A percentile compares a stretch with the other conserved stretches of the same genome.
phyloP scores from a whole-genome alignment of 306 rosid species.

The Medicago lupulina region DNA sequence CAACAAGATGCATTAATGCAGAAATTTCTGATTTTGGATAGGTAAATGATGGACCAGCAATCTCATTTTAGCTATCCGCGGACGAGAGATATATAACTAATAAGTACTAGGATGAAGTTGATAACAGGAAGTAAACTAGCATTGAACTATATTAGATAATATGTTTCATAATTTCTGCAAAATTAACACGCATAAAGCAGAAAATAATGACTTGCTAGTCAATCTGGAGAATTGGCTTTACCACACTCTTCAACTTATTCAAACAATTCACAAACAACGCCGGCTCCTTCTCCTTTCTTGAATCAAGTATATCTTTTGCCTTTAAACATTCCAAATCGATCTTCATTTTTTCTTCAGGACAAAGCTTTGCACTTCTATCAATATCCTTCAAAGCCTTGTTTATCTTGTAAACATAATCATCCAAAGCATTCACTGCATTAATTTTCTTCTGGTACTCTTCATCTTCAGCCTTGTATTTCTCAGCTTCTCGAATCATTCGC shows the following conservation, averaged over 20 bases:
- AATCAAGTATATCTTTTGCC: constrained; percentile 44
- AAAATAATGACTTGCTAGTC: not conserved
- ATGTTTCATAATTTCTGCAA: not conserved
- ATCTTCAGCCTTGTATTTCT: constrained; percentile 54
- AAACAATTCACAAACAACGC: constrained; percentile 44
- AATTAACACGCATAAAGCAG: not conserved
- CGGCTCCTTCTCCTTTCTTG: constrained; percentile 41
- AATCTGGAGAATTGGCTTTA: constrained; percentile 50
- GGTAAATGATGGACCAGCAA: no score
- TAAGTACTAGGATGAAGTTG: no score
- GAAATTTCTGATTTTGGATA: no score
- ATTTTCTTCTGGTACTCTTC: constrained; percentile 48
- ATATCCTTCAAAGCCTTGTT: constrained; percentile 29
- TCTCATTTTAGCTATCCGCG: no score
- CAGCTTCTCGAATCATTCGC: constrained; percentile 52
- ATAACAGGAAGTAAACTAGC: no score
- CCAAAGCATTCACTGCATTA: constrained; percentile 7
- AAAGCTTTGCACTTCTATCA: constrained; percentile 32
- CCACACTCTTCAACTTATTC: constrained; percentile 46
- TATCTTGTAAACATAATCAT: constrained; percentile 11
- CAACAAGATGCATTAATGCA: no score
- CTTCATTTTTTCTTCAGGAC: not conserved
- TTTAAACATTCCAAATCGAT: constrained; percentile 40
- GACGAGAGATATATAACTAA: no score
- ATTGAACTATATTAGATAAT: no score